phyloP scores from a whole-genome alignment of 352 stramenopile genomes.

The Phytophthora uliginosa region DNA sequence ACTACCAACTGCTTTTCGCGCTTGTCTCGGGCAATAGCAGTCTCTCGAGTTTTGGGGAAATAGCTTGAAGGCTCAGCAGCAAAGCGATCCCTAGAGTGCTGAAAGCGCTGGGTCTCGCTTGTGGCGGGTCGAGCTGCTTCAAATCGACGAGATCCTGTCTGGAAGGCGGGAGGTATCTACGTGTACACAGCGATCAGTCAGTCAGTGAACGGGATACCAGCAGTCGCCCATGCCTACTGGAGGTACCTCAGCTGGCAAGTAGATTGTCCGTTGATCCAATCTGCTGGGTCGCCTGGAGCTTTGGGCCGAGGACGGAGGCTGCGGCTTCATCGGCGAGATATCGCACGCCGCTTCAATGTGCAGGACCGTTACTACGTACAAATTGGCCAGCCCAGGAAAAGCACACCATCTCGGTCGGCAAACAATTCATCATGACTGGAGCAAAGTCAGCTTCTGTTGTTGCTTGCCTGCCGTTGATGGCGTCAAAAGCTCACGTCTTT shows the following conservation, averaged over 20 bases:
- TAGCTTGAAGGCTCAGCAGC: constrained; percentile 51
- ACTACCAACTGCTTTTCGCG: constrained; percentile 44
- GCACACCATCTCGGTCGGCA: not conserved
- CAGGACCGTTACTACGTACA: constrained; percentile 9
- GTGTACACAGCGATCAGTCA: not conserved
- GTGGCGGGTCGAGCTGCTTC: constrained; percentile 46
- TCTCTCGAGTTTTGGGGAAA: constrained; percentile 67
- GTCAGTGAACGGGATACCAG: not conserved
- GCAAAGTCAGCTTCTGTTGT: not conserved
- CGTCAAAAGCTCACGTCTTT: not conserved
- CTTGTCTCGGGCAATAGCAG: constrained; percentile 44
- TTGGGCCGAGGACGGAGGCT: constrained; percentile 11
- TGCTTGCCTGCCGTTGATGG: not conserved
- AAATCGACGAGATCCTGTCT: constrained; percentile 37
- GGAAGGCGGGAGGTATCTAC: constrained; percentile 42
- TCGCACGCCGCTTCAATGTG: constrained; percentile 14
- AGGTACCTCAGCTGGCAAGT: constrained; percentile 45
- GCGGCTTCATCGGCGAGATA: constrained; percentile 20
- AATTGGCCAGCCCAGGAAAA: not conserved
- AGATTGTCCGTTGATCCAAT: constrained; percentile 47
- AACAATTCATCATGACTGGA: not conserved
- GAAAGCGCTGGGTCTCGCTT: constrained; percentile 38
- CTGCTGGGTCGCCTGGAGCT: constrained; percentile 7
- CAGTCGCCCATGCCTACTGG: not conserved
- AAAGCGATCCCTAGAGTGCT: constrained; percentile 42